Conservation (phyloP, 306 rosid species). For the Parietaria judaica region DNA sequence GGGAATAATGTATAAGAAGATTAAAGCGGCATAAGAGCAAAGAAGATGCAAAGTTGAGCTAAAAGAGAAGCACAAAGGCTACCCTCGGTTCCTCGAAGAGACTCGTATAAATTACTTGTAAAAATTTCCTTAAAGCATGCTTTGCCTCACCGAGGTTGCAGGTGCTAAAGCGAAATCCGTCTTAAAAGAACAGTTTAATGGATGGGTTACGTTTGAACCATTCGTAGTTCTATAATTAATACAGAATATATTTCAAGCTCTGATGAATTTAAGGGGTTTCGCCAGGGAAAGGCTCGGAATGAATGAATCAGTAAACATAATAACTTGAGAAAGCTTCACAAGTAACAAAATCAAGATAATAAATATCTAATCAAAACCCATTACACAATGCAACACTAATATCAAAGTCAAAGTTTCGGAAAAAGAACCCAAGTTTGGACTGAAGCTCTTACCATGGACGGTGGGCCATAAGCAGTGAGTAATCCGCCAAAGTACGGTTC, state of each 20-base stretch:
- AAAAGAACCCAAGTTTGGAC: neutral
- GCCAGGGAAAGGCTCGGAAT: neutral
- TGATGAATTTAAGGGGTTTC: neutral
- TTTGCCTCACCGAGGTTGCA: neutral
- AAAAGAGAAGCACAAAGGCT: constrained; percentile 21
- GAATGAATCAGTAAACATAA: neutral
- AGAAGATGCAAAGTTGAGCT: constrained; percentile 22
- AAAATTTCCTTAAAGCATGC: neutral
- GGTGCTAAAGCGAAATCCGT: neutral
- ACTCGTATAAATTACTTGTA: too few relatives aligned
- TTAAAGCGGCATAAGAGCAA: constrained; percentile 29
- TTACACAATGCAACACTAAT: neutral
- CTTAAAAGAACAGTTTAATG: neutral
- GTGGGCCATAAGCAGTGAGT: constrained; percentile 37
- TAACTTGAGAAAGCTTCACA: neutral
- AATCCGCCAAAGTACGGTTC: constrained; percentile 35
- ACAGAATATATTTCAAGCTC: neutral
- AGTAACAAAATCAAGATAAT: neutral
- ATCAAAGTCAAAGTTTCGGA: neutral
- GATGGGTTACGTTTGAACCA: neutral
- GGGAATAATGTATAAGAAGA: constrained; percentile 11
- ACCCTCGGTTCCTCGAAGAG: neutral
- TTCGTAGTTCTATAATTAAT: neutral
- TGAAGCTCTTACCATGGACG: constrained; percentile 30
- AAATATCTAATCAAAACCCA: neutral